Conservation (phyloP, 176 grass and related monocot genomes). For the Hyparrhenia diplandra region DNA sequence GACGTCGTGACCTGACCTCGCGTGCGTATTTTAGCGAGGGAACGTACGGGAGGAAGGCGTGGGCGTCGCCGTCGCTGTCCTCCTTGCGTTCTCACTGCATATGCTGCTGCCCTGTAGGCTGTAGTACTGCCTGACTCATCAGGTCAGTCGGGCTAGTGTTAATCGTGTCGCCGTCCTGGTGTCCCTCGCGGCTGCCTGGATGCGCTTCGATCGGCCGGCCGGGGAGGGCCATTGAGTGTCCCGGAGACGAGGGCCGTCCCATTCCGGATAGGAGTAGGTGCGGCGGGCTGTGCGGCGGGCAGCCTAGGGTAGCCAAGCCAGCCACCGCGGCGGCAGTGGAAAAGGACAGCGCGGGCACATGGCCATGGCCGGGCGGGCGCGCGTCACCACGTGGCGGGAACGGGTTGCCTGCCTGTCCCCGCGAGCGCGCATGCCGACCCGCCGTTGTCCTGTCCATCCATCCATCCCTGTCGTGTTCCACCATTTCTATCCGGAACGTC, state of each 20-base stretch:
- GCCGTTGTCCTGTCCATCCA: too few relatives aligned
- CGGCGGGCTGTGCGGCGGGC: too few relatives aligned
- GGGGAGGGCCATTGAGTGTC: not conserved
- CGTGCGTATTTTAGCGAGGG: not conserved
- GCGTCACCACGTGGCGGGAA: conserved; percentile 23
- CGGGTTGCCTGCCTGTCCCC: not conserved
- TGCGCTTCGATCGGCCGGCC: not conserved
- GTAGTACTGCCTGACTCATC: not conserved
- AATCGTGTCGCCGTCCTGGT: not conserved
- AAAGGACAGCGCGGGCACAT: conserved; percentile 33
- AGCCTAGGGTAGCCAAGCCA: not conserved
- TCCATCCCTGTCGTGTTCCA: too few relatives aligned
- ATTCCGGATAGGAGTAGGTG: not conserved
- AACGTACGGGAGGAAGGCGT: not conserved
- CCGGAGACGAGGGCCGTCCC: not conserved
- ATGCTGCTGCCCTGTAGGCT: not conserved
- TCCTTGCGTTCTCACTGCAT: too few relatives aligned
- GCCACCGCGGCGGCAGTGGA: not conserved
- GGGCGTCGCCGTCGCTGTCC: too few relatives aligned
- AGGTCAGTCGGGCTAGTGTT: too few relatives aligned
- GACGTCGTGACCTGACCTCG: not conserved
- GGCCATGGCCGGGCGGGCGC: not conserved
- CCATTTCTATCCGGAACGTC: too few relatives aligned
- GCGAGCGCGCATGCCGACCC: not conserved
- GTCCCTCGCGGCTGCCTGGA: not conserved